phyloP scores from a whole-genome alignment of 2,329 filamentous ascomycete species.

The Aspergillus sergii region DNA sequence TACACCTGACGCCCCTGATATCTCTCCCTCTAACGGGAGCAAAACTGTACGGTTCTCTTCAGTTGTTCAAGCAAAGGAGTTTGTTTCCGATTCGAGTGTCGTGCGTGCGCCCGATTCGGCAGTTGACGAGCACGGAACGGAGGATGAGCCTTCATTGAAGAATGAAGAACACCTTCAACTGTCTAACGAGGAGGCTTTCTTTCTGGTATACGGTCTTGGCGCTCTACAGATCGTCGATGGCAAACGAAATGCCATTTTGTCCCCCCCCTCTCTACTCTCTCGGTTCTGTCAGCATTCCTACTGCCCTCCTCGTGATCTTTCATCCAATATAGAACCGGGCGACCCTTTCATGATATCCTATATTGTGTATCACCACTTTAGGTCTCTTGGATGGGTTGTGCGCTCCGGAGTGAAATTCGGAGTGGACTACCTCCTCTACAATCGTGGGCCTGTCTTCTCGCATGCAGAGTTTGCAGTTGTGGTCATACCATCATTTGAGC shows the following conservation, averaged over 20 bases:
- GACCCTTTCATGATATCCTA: slow-evolving; percentile 87
- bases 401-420: slow-evolving; percentile 93
- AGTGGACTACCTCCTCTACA: slow-evolving; percentile 92
- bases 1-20: slow-evolving; percentile 13
- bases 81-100: slow-evolving; percentile 37
- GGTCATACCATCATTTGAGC: slow-evolving; percentile 78
- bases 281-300: slow-evolving; percentile 71
- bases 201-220: slow-evolving; percentile 79
- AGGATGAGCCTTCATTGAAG: slow-evolving; percentile 33
- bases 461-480: slow-evolving; percentile 92
- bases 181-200: slow-evolving; percentile 88
- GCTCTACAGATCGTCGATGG: slow-evolving; percentile 62
- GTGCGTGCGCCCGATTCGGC: slow-evolving; percentile 17
- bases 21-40: slow-evolving; percentile 18
- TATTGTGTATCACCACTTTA: slow-evolving; percentile 91
- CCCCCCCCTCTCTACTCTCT: slow-evolving; percentile 61
- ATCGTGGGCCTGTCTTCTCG: slow-evolving; percentile 87
- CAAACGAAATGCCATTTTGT: slow-evolving; percentile 44
- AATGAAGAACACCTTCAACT: slow-evolving; percentile 88
- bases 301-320: slow-evolving; percentile 60
- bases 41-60: slow-evolving; percentile 75
- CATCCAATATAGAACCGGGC: slow-evolving; percentile 64
- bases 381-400: slow-evolving; percentile 92
- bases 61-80: slow-evolving; percentile 66
- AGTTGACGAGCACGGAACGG: slow-evolving; percentile 17